Percentiles rank a stretch among this genome's conserved stretches.
phyloP scores from a whole-genome alignment of 345 rosid genomes.

The Kernera saxatilis region DNA sequence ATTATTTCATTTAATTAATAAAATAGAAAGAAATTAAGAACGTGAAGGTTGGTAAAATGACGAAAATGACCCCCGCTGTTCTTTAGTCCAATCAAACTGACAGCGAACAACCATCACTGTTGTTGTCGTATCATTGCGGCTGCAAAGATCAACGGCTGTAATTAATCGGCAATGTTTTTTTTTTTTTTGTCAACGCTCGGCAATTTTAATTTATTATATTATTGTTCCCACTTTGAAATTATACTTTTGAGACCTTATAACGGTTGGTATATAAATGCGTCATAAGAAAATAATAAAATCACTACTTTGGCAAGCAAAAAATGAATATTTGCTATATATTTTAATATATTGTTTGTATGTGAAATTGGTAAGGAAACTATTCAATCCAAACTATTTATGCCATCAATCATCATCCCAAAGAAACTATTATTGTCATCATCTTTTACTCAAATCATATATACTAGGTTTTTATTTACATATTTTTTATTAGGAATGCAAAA shows the following conservation, averaged over 20 bases:
- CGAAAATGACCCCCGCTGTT: constrained; percentile 29
- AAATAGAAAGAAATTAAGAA: constrained; percentile 6
- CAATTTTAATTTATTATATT: neutral
- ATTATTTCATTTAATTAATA: neutral
- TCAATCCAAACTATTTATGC: too few species aligned
- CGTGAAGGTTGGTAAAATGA: constrained; percentile 25
- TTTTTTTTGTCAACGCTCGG: too few species aligned
- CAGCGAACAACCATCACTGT: constrained; percentile 17
- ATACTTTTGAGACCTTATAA: neutral
- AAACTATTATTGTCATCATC: neutral
- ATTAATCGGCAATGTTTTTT: too few species aligned
- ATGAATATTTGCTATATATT: too few species aligned
- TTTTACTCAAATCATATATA: neutral
- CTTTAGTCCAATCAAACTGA: constrained; percentile 15
- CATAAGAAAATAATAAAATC: neutral
- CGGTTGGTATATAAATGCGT: neutral
- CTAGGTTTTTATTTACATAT: neutral
- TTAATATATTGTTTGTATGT: too few species aligned
- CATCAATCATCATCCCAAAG: neutral
- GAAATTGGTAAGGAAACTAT: too few species aligned
- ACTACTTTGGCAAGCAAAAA: neutral
- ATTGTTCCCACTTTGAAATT: neutral
- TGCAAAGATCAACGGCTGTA: neutral
- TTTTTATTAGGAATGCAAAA: neutral
- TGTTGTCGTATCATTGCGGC: neutral